Base-by-base conservation (phyloP, 1,284 basidiomycete species). In the Entoloma clypeatum region DNA sequence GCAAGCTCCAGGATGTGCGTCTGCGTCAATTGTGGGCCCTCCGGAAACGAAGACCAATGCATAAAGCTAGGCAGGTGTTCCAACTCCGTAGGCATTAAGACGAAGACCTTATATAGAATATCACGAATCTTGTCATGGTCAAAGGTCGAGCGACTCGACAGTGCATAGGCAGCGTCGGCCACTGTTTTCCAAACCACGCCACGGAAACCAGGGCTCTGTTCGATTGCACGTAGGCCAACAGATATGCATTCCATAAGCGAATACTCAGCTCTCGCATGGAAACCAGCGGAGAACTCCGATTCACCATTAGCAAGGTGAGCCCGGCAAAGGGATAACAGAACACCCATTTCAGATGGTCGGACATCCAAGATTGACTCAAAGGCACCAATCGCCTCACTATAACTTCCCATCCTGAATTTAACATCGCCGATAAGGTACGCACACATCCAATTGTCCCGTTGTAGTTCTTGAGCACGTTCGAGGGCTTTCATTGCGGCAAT, bases 401-500 rank as follows among this genome's bases (percentile, higher is more conserved):
- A 86, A 39, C 82, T 74, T 1, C 91, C 88, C 38, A 90, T 79
- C 52, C 91, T 83, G 25, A 81, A 75, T 52, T 92, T 83, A 10
- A 94, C 88, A 35, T 94, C 86, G 5, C 84, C 95, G 31, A 92
- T 86, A 58, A 91, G 75, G 66, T 86, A 98, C 6, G 71, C 66
- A 48, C 85, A 87, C 53, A 91, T 74, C 96, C 96, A 99, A 48
- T 88, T 84, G 11, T 75, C 61, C 1, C 83, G 75, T 18, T 74
- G 61, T 36, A 95, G 72, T 48, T 84, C 77, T 8, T 78, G 75
- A 0, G 90, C 90, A 39, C 77, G 82, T 8, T 74, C 68, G 22
- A 98, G 79, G 1, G 93, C 86, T 61, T 96, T 98, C 45, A 97
- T 67, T 1, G 92, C 90, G 2, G 96, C 95, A 8, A 81, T 81